Conservation (phyloP, 1,139 yeast species). For the Taphrina communis region DNA sequence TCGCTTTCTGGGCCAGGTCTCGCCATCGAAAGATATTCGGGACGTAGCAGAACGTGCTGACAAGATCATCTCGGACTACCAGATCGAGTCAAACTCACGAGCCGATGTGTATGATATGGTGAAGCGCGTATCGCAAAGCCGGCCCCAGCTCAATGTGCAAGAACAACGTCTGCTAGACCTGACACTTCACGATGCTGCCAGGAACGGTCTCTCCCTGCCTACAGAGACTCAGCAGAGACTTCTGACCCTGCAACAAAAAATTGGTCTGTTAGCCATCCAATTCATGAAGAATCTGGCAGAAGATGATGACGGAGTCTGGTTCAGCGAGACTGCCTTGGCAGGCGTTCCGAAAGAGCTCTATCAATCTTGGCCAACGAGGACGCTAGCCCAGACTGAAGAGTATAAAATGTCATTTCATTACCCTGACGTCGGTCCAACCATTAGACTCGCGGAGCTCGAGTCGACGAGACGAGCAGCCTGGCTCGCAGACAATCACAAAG, state of each 20-base stretch:
- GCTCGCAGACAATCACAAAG: conserved; percentile 70
- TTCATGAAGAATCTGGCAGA: conserved; percentile 73
- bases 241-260: conserved; percentile 63
- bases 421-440: conserved; percentile 78
- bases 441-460: conserved; percentile 68
- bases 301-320: conserved; percentile 65
- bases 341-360: conserved; percentile 77
- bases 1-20: conserved; percentile 72
- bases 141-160: conserved; percentile 59
- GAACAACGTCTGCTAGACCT: conserved; percentile 64
- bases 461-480: conserved; percentile 71
- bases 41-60: conserved; percentile 73
- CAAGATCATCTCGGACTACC: conserved; percentile 58
- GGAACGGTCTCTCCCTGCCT: conserved; percentile 72
- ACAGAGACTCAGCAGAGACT: conserved; percentile 62
- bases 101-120: conserved; percentile 69
- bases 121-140: conserved; percentile 57
- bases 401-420: conserved; percentile 77
- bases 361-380: conserved; percentile 51
- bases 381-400: conserved; percentile 55
- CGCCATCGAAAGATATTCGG: conserved; percentile 65
- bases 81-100: conserved; percentile 69
- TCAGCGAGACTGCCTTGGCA: conserved; percentile 67
- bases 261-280: conserved; percentile 63
- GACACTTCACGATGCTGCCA: conserved; percentile 60